Conservation (phyloP, 1,139 yeast genomes). For the Blastobotrys apis region DNA sequence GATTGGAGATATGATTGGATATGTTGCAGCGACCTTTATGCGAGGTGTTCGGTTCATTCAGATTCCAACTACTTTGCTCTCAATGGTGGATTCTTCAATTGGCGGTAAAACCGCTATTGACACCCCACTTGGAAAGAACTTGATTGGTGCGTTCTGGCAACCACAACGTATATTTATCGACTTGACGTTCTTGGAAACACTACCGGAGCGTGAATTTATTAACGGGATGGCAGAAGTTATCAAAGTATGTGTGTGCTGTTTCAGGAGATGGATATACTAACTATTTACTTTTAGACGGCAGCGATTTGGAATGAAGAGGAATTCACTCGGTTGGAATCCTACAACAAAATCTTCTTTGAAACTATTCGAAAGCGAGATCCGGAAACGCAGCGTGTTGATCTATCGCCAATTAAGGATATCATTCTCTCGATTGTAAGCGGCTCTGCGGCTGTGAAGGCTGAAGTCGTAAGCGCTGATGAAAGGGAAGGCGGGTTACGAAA, state of each 20-base stretch:
- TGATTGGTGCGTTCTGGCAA: slow-evolving; percentile 97
- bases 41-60: slow-evolving; percentile 94
- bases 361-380: slow-evolving; percentile 49
- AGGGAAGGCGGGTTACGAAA: slow-evolving; percentile 94
- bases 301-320: slow-evolving; percentile 95
- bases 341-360: slow-evolving; percentile 62
- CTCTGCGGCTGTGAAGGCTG: slow-evolving; percentile 86
- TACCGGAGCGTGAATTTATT: slow-evolving; percentile 90
- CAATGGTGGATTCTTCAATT: slow-evolving; percentile 98
- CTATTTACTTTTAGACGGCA: slow-evolving; percentile 52
- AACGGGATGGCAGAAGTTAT: slow-evolving; percentile 99
- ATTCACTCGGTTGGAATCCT: slow-evolving; percentile 74
- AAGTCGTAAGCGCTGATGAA: slow-evolving; percentile 91
- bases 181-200: slow-evolving; percentile 76
- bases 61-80: slow-evolving; percentile 85
- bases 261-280: not conserved
- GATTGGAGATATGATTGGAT: slow-evolving; percentile 98
- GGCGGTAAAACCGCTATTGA: slow-evolving; percentile 99
- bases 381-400: slow-evolving; percentile 45
- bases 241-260: slow-evolving; percentile 40
- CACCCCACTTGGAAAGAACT: slow-evolving; percentile 95
- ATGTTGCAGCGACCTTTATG: slow-evolving; percentile 98
- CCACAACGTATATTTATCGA: slow-evolving; percentile 88
- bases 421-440: slow-evolving; percentile 77
- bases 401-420: slow-evolving; percentile 64